These are phyloP conservation scores for Leptographium galeiforme DNA, from an alignment of 2,329 filamentous ascomycete genomes.

Conservation along the genomic window DNA sequence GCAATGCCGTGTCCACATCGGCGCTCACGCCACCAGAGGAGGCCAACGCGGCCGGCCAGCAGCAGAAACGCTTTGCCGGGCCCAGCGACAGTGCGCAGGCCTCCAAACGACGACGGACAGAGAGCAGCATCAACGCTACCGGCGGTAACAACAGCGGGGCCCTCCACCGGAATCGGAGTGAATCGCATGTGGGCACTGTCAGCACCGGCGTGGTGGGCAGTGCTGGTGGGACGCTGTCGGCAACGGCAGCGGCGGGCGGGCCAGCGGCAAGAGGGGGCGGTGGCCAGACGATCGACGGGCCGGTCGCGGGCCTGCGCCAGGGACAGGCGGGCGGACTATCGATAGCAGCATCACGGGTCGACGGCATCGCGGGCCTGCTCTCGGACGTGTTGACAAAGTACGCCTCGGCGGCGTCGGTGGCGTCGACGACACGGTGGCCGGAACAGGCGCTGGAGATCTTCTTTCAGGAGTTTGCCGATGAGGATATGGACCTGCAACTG, in stretches of 20 bases:
- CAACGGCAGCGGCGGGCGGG: background rate
- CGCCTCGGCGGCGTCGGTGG: conserved; percentile 15
- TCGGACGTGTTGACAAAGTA: conserved; percentile 26
- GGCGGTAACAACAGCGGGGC: background rate
- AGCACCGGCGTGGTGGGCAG: background rate
- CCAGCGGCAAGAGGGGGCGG: background rate
- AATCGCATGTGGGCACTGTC: conserved; percentile 1
- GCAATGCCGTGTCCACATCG: conserved; percentile 11
- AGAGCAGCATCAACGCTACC: conserved; percentile 10
- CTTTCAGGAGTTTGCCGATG: conserved; percentile 42
- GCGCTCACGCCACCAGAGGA: conserved; percentile 44
- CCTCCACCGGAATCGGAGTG: conserved; percentile 1
- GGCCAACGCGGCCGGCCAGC: conserved; percentile 12
- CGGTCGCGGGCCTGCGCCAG: background rate
- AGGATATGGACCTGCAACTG: conserved; percentile 44
- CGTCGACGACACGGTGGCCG: conserved; percentile 33
- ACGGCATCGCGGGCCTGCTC: conserved; percentile 19
- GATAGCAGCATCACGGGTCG: conserved; percentile 12
- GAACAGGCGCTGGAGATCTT: conserved; percentile 47
- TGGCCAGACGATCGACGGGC: background rate
- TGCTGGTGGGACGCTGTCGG: background rate
- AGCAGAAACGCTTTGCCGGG: conserved; percentile 27
- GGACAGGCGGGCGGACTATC: conserved; percentile 5
- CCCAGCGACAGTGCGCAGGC: conserved; percentile 7
- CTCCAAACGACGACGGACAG: conserved; percentile 24